Conservation (phyloP, 108 stramenopile genomes). For the Conticribra guillardii region DNA sequence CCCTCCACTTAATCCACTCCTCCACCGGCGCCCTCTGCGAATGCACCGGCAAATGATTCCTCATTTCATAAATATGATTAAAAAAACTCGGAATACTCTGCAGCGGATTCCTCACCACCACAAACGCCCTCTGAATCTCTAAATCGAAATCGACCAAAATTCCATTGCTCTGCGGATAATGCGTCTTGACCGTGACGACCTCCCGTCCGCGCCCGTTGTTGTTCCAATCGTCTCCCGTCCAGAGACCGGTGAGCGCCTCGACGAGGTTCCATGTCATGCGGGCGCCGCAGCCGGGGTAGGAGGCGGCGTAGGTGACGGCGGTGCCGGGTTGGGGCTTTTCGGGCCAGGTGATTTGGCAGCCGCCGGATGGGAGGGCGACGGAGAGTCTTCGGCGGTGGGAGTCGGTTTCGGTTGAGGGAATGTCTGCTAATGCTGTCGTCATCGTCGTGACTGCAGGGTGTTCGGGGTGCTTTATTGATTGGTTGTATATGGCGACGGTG, state of each 20-base stretch:
- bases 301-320: conserved; percentile 54
- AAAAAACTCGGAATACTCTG: conserved; percentile 54
- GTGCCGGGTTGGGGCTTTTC: conserved; percentile 31
- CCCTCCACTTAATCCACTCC: conserved; percentile 62
- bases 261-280: conserved; percentile 62
- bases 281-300: conserved; percentile 62
- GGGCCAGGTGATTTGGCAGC: conserved; percentile 53
- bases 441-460: neutral
- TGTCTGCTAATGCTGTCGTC: neutral
- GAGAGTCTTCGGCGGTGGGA: conserved; percentile 32
- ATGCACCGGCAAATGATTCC: conserved; percentile 54
- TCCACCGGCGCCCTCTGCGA: conserved; percentile 54
- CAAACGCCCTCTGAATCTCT: conserved; percentile 36
- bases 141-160: conserved; percentile 42
- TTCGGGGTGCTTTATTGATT: neutral
- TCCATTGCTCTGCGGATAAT: conserved; percentile 58
- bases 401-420: neutral
- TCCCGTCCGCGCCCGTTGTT: conserved; percentile 49
- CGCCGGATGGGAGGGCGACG: conserved; percentile 45
- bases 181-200: conserved; percentile 59
- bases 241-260: conserved; percentile 53
- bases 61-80: conserved; percentile 59
- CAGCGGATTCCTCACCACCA: conserved; percentile 57
- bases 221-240: conserved; percentile 62
- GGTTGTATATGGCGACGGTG: neutral